These are phyloP conservation scores for Entelexis paramagnoliae DNA, from an alignment of 1,139 yeast species.

Conservation along the genomic window DNA sequence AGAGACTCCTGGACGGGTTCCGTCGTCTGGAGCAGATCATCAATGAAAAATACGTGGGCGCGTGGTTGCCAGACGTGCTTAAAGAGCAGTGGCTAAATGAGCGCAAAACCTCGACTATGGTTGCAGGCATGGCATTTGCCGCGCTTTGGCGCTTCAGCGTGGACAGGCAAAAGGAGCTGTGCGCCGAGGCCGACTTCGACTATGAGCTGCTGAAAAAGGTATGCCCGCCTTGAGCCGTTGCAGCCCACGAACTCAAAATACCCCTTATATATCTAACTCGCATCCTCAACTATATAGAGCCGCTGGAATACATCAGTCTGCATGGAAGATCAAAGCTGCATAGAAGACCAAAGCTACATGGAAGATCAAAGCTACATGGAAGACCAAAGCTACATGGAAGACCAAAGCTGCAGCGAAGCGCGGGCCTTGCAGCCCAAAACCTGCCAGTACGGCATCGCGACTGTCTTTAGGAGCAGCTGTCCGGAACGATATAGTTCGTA, in stretches of 20 bases:
- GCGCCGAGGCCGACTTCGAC: slow-evolving; percentile 16
- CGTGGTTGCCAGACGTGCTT: slow-evolving; percentile 19
- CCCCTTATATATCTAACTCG: background rate
- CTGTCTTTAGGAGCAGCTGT: too few relatives aligned
- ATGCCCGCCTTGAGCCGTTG: slow-evolving; percentile 15
- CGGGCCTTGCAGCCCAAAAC: too few relatives aligned
- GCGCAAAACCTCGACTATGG: slow-evolving; percentile 11
- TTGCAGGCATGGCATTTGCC: slow-evolving; percentile 14
- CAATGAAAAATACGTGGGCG: slow-evolving; percentile 13
- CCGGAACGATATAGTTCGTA: too few relatives aligned
- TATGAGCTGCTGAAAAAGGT: slow-evolving; percentile 13
- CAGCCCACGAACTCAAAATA: too few relatives aligned
- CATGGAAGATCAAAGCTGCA: too few relatives aligned
- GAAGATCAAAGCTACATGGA: too few relatives aligned
- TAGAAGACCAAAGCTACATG: too few relatives aligned
- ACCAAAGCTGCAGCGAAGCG: too few relatives aligned
- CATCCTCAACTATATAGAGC: background rate
- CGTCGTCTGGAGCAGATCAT: slow-evolving; percentile 8
- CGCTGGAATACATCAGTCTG: too few relatives aligned
- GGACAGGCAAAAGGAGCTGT: slow-evolving; percentile 12
- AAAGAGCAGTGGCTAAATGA: slow-evolving; percentile 9
- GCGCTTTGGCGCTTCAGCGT: slow-evolving; percentile 15
- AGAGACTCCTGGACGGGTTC: slow-evolving; percentile 13
- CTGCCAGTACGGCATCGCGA: too few relatives aligned
- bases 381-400: too few relatives aligned